Base-by-base conservation (phyloP, 2,329 filamentous ascomycete species). In the Cadophora malorum region DNA sequence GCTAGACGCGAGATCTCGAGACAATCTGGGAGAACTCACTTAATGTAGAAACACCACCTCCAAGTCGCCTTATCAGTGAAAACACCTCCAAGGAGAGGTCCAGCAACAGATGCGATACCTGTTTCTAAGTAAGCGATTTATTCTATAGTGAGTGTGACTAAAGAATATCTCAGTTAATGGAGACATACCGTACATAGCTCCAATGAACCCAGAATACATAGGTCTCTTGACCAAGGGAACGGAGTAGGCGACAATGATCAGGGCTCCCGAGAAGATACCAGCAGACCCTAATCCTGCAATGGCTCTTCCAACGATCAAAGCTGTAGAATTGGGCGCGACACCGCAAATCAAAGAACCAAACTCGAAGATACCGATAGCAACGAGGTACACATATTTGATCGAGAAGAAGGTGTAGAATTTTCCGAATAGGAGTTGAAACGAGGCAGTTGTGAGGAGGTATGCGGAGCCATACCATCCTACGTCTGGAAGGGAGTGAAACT, bases 391-490 rank as follows among this genome's bases (percentile, higher is more conserved):
- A 56, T 71, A 76, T 71, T 78, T 78, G 63, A 77, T 75, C 10
- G 73, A 71, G 68, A 73, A 78, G 64, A 74, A 74, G 38, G 76
- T 75, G 55, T 77, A 79, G 60, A 78, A 75, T 66, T 76, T 77
- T 28, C 77, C 77, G 53, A 75, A 76, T 14, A 76, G 74, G 7
- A 73, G 64, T 66, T 76, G 74, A 33, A 76, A 72, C 9, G 72
- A 80, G 70, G 75, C 79, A 56, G 74, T 78, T 1, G 79, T 79
- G 45, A 81, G 72, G 58, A 80, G 71, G 63, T 80, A 80, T 33
- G 79, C 78, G 64, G 76, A 78, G 1, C 80, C 81, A 65, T 83
- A 83, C 81, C 82, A 83, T 53, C 81, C 81, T 23, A 83, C 79
- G 69, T 83, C 81, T 19, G 78, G 74, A 1, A 82, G 75, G 52